Percentiles rank a stretch among this genome's conserved stretches.
Conservation (phyloP, 345 rosid species). For the Eucalyptus curtisii region DNA sequence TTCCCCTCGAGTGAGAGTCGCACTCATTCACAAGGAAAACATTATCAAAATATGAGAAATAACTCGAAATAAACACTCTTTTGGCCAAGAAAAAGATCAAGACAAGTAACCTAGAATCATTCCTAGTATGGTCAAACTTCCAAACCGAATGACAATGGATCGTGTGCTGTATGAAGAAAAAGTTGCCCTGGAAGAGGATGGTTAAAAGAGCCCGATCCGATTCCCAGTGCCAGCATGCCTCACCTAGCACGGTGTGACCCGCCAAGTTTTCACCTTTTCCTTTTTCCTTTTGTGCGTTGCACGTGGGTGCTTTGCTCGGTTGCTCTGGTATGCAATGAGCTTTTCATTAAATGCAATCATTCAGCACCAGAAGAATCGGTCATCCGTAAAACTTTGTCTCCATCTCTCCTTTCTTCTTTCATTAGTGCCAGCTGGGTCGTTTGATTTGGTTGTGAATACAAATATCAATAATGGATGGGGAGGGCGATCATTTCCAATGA, state of each 20-base stretch:
- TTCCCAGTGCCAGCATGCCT: neutral
- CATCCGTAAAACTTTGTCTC: neutral
- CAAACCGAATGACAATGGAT: neutral
- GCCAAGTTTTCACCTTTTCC: neutral
- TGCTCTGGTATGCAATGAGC: neutral
- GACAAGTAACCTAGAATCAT: neutral
- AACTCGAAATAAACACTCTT: neutral
- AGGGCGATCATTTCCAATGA: neutral
- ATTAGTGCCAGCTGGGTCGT: neutral
- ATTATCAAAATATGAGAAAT: neutral
- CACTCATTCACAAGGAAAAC: neutral
- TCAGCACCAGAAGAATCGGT: neutral
- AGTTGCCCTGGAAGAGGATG: neutral
- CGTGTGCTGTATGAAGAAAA: neutral
- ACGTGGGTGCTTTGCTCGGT: neutral
- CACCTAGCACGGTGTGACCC: neutral
- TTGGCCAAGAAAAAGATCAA: neutral
- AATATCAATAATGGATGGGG: neutral
- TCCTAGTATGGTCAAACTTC: neutral
- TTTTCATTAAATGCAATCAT: neutral
- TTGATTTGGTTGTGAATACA: neutral
- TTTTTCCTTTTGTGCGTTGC: neutral
- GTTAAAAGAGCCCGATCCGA: neutral
- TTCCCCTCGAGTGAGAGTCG: neutral
- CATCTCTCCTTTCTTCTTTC: neutral